Percentiles rank a stretch among this genome's conserved stretches.
Conservation (phyloP, 2,329 filamentous ascomycete genomes). For the Epichloe coenophiala region DNA sequence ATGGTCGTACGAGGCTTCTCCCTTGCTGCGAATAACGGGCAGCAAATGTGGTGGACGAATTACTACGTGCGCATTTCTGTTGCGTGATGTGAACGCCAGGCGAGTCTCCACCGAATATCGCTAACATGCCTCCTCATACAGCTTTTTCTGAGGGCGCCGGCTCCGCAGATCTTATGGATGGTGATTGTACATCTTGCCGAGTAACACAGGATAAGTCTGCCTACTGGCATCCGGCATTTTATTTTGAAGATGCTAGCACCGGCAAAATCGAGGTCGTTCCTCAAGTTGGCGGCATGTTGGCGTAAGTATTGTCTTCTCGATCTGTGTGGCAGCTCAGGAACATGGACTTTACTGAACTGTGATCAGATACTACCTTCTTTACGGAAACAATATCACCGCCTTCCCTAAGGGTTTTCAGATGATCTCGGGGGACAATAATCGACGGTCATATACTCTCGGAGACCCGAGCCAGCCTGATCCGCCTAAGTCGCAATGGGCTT, state of each 20-base stretch:
- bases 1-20: not conserved
- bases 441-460: conserved; percentile 56
- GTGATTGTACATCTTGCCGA: conserved; percentile 67
- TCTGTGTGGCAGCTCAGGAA: not conserved
- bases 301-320: conserved; percentile 39
- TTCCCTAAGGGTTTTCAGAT: conserved; percentile 72
- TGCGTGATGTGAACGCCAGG: not conserved
- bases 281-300: conserved; percentile 72
- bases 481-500: conserved; percentile 56
- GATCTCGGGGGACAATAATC: conserved; percentile 59
- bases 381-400: conserved; percentile 48
- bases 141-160: conserved; percentile 49
- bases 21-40: not conserved
- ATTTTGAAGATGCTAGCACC: conserved; percentile 56
- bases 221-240: conserved; percentile 72
- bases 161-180: conserved; percentile 42
- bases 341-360: not conserved
- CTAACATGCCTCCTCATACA: conserved; percentile 19
- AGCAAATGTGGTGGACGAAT: not conserved
- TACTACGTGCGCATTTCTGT: not conserved
- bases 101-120: not conserved
- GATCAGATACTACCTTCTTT: conserved; percentile 70
- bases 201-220: conserved; percentile 74
- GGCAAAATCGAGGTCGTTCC: conserved; percentile 54
- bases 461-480: conserved; percentile 52